Evolutionary conservation across 106 monocot species (phyloP).

Genomic region (Narthecium ossifragum): DNA sequence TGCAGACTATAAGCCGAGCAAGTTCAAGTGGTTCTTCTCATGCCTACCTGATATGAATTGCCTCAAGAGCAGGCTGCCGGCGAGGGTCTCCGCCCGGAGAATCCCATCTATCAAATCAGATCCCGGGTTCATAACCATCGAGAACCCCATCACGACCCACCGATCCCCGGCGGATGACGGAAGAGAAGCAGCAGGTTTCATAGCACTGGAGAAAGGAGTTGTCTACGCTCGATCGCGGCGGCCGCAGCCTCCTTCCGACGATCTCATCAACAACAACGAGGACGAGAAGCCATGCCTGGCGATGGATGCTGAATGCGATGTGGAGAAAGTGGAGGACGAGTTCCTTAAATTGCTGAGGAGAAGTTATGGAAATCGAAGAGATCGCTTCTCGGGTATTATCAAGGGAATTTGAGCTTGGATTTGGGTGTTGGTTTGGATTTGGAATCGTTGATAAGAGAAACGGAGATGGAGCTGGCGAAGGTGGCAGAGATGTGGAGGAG

Average conservation of each 20-base stretch:
- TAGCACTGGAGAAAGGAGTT: slow-evolving; percentile 36
- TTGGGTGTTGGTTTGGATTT: too few species aligned
- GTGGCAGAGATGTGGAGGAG: slow-evolving; percentile 30
- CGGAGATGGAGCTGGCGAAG: slow-evolving; percentile 37
- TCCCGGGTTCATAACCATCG: slow-evolving; percentile 41
- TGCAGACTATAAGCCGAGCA: slow-evolving; percentile 11
- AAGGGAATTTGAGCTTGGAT: slow-evolving; percentile 17
- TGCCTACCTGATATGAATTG: slow-evolving; percentile 25
- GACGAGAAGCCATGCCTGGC: slow-evolving; percentile 38
- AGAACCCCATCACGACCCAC: slow-evolving; percentile 15
- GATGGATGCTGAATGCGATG: slow-evolving; percentile 18
- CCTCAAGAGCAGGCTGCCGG: neutral
- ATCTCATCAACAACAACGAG: slow-evolving; percentile 15
- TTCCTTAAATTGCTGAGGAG: slow-evolving; percentile 37
- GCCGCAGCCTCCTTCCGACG: slow-evolving; percentile 28
- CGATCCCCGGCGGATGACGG: slow-evolving; percentile 2
- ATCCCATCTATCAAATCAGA: slow-evolving; percentile 22
- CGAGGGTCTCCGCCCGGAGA: slow-evolving; percentile 4
- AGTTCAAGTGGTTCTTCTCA: slow-evolving; percentile 24
- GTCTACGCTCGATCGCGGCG: slow-evolving; percentile 11
- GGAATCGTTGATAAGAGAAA: slow-evolving; percentile 31
- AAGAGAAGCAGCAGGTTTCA: slow-evolving; percentile 23
- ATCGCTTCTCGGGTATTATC: slow-evolving; percentile 1
- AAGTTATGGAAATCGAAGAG: slow-evolving; percentile 16
- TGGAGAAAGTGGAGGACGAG: slow-evolving; percentile 39